Conservation (phyloP, 1,284 basidiomycete species). For the Puccinia horiana region DNA sequence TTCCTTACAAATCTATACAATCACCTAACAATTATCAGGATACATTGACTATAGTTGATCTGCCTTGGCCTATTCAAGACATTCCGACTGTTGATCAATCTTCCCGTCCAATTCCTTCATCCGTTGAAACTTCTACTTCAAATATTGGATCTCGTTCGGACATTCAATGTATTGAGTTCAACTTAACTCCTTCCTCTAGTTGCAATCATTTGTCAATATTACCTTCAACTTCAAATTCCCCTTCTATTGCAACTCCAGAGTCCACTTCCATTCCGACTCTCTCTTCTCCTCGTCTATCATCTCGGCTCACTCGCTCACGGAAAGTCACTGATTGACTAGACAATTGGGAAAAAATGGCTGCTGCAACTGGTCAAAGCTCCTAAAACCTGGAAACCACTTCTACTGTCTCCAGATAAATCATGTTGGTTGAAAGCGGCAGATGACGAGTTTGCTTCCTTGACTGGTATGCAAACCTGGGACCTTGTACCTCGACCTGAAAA, state of each 20-base stretch:
- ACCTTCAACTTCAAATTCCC: no score
- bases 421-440: constrained; percentile 11
- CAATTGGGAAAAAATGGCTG: not conserved
- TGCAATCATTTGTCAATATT: no score
- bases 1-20: no score
- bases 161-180: no score
- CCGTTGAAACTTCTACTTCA: no score
- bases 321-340: not conserved
- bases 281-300: not conserved
- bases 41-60: no score
- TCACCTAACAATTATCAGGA: no score
- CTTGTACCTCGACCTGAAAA: not conserved
- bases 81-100: not conserved
- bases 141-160: no score
- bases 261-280: not conserved
- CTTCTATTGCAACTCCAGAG: not conserved
- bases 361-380: not conserved
- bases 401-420: not conserved
- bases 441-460: not conserved
- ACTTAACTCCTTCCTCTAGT: no score
- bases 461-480: constrained; percentile 10
- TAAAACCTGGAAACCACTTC: constrained; percentile 3
- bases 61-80: no score
- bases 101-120: no score
- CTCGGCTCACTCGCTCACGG: not conserved